These are phyloP conservation scores for Xylaria sp. DNA, from an alignment of 2,329 filamentous ascomycete genomes.

Conservation along the genomic window DNA sequence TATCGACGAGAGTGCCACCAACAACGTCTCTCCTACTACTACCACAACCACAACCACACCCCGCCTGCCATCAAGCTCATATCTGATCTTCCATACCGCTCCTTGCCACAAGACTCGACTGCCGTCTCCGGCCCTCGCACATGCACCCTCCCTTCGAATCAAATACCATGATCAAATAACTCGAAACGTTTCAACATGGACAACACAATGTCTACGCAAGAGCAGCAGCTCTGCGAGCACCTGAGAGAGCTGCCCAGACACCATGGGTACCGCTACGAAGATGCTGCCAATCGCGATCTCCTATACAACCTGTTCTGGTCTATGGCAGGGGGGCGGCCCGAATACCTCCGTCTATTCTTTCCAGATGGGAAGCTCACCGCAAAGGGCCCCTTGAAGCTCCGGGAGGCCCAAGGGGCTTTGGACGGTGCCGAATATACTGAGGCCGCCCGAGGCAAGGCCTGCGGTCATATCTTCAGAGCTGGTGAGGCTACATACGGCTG, in stretches of 20 bases:
- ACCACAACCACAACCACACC: slow-evolving; percentile 1
- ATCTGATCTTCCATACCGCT: slow-evolving; percentile 12
- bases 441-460: slow-evolving; percentile 89
- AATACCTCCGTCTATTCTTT: slow-evolving; percentile 84
- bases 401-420: slow-evolving; percentile 88
- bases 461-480: slow-evolving; percentile 95
- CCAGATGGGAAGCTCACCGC: slow-evolving; percentile 74
- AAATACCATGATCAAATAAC: slow-evolving; percentile 41
- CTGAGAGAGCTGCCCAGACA: slow-evolving; percentile 80
- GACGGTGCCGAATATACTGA: slow-evolving; percentile 96
- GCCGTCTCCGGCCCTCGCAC: neutral
- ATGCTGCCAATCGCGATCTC: slow-evolving; percentile 76
- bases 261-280: slow-evolving; percentile 80
- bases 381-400: slow-evolving; percentile 76
- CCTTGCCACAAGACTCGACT: slow-evolving; percentile 16
- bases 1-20: slow-evolving; percentile 20
- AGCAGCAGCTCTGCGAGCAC: slow-evolving; percentile 85
- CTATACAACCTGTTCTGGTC: slow-evolving; percentile 86
- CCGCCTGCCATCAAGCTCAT: slow-evolving; percentile 2
- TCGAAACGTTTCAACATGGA: slow-evolving; percentile 57
- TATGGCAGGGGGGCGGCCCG: slow-evolving; percentile 78
- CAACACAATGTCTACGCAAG: slow-evolving; percentile 69
- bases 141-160: slow-evolving; percentile 6
- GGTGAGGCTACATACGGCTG: slow-evolving; percentile 96
- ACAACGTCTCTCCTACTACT: neutral